Base-by-base conservation (phyloP, 2,329 filamentous ascomycete genomes). In the Knufia fluminis region DNA sequence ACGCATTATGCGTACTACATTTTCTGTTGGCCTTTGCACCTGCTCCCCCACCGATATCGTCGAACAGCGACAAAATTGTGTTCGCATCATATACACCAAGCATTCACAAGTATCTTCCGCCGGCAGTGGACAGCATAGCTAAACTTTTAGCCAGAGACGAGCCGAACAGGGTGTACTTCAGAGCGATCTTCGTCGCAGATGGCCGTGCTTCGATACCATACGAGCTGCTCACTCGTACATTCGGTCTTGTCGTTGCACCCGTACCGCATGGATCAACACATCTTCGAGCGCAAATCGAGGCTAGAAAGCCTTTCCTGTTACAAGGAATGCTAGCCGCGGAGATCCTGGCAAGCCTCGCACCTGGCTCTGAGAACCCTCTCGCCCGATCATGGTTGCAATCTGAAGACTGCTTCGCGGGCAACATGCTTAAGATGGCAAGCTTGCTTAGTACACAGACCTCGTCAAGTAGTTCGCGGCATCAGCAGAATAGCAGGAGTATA, bases 131-230 rank as follows among this genome's bases (percentile, higher is more conserved):
- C 64, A 85, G 85, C 42, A 71, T 97, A 22, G 91, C 92, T 1
- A 97, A 97, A 66, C 73, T 98, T 2, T 74, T 98, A 22, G 91
- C 92, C 3, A 79, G 90, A 46, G 92, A 97, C 63, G 91, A 97
- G 59, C 91, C 92, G 0, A 98, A 98, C 60, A 76, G 92, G 53
- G 82, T 81, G 2, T 83, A 86, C 59, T 97, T 90, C 71, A 86
- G 85, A 64, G 74, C 79, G 35, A 84, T 97, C 8, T 94, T 97
- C 60, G 73, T 81, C 17, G 75, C 82, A 4, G 89, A 94, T 59
- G 75, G 80, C 4, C 71, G 71, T 14, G 76, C 79, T 8, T 73
- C 72, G 1, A 75, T 81, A 6, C 78, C 85, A 0, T 83, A 83
- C 58, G 89, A 96, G 54, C 76, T 97, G 10, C 72, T 97, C 3